phyloP scores from a whole-genome alignment of 768 basidiomycete genomes.

The Tulasnella sp. region DNA sequence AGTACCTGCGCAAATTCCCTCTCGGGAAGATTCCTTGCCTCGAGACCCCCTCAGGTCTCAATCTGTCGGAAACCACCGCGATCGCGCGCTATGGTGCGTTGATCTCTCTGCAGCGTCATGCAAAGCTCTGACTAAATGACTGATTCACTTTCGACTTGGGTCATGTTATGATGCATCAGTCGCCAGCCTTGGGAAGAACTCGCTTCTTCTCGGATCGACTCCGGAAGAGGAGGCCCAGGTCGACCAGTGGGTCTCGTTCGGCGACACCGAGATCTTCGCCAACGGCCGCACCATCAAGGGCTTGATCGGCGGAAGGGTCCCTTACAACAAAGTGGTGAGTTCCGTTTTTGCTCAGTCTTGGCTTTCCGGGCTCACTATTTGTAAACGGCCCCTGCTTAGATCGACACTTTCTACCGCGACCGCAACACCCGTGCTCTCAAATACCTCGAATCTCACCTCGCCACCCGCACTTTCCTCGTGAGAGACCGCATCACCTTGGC shows the following conservation, averaged over 20 bases:
- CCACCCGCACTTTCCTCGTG: slow-evolving; percentile 77
- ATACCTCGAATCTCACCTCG: slow-evolving; percentile 63
- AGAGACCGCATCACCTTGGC: slow-evolving; percentile 91
- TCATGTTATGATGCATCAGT: slow-evolving; percentile 36
- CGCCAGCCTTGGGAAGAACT: slow-evolving; percentile 61
- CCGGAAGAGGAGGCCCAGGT: slow-evolving; percentile 59
- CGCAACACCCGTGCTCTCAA: slow-evolving; percentile 45
- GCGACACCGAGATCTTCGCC: slow-evolving; percentile 51
- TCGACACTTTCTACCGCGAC: slow-evolving; percentile 45
- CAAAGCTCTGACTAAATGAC: slow-evolving; percentile 18
- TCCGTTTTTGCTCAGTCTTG: background rate
- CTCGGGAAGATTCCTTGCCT: slow-evolving; percentile 77
- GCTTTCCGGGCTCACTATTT: background rate
- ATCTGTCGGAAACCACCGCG: slow-evolving; percentile 61
- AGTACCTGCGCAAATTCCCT: slow-evolving; percentile 15
- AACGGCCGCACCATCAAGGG: slow-evolving; percentile 28
- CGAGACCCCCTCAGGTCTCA: slow-evolving; percentile 65
- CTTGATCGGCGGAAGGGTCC: slow-evolving; percentile 35
- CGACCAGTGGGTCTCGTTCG: slow-evolving; percentile 76
- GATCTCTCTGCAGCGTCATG: slow-evolving; percentile 43
- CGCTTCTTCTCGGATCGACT: slow-evolving; percentile 58
- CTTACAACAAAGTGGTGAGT: slow-evolving; percentile 78
- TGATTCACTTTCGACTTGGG: background rate
- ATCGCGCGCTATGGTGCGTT: slow-evolving; percentile 85
- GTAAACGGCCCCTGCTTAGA: slow-evolving; percentile 27